Evolutionary conservation across 2,329 filamentous ascomycete genomes (phyloP), one percentile per base, ranked within the genome.

Genomic region (Meredithiella fracta): DNA sequence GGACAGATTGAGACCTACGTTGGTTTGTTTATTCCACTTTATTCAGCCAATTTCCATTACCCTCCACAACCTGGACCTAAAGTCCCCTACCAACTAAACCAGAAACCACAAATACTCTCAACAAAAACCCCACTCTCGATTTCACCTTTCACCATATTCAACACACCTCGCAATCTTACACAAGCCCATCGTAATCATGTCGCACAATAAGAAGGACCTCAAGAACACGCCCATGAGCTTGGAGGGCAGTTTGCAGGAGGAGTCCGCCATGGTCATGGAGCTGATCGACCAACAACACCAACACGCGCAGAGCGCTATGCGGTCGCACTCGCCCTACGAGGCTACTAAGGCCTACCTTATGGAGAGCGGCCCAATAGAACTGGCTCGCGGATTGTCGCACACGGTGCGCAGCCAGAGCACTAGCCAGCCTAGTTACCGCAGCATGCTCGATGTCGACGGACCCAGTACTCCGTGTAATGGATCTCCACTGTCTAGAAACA

Each of bases 241-340:
- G 64, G 85, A 88, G 69, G 78, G 83, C 51, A 79, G 82, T 61
- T 73, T 89, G 60, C 85, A 89, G 65, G 82, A 88, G 71, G 86
- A 91, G 72, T 78, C 84, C 60, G 74, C 75, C 60, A 84, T 87
- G 68, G 81, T 89, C 40, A 72, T 88, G 61, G 80, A 80, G 51
- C 71, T 87, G 59, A 72, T 88, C 44, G 81, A 85, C 75, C 74
- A 47, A 71, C 69, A 53, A 59, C 29, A 47, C n/a, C 60, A 66
- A 62, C 47, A 67, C 59, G 44, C 69, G 72, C 47, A 31, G 29
- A 34, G 29, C 23, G 51, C 53, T 42, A 20, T 77, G 6, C 56
- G 56, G 23, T 42, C 53, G 6, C 52, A 55, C 22, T 85, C 84
- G 23, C 82, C 83, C 9, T 77, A 85, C 55, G 76, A 83, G 62